Evolutionary conservation across 208 protist genomes (phyloP).

Genomic region (Jaenimonas drosophilae): DNA sequence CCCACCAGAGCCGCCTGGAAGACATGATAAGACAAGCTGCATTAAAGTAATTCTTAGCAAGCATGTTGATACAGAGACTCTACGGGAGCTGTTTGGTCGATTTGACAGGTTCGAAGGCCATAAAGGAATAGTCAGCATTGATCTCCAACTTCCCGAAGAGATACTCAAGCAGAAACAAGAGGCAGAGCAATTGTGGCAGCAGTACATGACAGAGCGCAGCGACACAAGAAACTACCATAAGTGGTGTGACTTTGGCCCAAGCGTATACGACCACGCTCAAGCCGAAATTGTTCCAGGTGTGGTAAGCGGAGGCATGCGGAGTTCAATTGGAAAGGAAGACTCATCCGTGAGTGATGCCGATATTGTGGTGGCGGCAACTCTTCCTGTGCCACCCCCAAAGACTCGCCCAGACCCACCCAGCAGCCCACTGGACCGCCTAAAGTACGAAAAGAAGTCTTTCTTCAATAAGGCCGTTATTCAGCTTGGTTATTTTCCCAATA

Average conservation of each 20-base stretch:
- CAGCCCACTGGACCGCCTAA: slow-evolving; percentile 71
- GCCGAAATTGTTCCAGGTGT: slow-evolving; percentile 77
- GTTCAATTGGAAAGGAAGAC: background rate
- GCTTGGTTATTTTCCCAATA: slow-evolving; percentile 80
- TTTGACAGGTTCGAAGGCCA: slow-evolving; percentile 76
- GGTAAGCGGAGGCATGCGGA: background rate
- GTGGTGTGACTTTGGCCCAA: slow-evolving; percentile 30
- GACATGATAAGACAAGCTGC: slow-evolving; percentile 36
- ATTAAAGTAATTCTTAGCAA: slow-evolving; percentile 60
- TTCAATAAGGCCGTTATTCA: slow-evolving; percentile 65
- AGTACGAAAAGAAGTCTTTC: slow-evolving; percentile 38
- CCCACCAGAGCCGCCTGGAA: slow-evolving; percentile 61
- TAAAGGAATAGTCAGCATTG: slow-evolving; percentile 71
- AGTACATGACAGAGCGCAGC: slow-evolving; percentile 56
- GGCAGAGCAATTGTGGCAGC: slow-evolving; percentile 73
- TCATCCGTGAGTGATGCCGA: background rate
- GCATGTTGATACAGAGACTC: slow-evolving; percentile 47
- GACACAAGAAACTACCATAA: slow-evolving; percentile 75
- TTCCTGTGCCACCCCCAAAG: slow-evolving; percentile 61
- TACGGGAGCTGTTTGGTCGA: slow-evolving; percentile 70
- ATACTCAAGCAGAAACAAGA: slow-evolving; percentile 59
- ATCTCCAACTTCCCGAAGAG: slow-evolving; percentile 44
- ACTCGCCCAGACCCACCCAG: slow-evolving; percentile 23
- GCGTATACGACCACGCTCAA: slow-evolving; percentile 55
- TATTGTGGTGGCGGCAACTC: slow-evolving; percentile 32